Conservation (phyloP, 2,329 filamentous ascomycete genomes). For the Aspergillus floridensis region DNA sequence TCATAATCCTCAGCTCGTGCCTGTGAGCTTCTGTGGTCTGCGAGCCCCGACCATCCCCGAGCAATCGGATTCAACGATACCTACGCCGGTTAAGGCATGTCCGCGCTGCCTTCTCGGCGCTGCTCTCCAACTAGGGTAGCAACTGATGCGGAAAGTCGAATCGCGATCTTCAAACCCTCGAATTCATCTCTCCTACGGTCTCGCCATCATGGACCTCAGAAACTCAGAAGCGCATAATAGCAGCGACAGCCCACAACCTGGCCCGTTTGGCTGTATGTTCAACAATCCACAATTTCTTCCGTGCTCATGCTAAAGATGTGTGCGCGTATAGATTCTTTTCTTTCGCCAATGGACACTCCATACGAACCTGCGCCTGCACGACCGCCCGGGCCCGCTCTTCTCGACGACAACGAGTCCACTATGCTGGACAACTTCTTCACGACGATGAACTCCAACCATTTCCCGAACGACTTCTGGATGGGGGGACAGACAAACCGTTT, state of each 20-base stretch:
- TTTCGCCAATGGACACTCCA: constrained; percentile 34
- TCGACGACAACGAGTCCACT: constrained; percentile 58
- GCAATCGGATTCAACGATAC: background rate
- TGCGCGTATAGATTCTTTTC: constrained; percentile 31
- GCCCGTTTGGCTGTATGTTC: constrained; percentile 67
- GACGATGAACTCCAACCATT: constrained; percentile 40
- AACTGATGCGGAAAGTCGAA: constrained; percentile 13
- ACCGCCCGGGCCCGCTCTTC: constrained; percentile 62
- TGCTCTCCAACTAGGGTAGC: constrained; percentile 26
- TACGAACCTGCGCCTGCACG: constrained; percentile 58
- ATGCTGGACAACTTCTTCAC: constrained; percentile 52
- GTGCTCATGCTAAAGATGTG: constrained; percentile 8
- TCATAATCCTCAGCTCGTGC: background rate
- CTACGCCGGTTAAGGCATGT: constrained; percentile 29
- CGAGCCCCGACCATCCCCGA: background rate
- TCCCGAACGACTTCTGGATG: constrained; percentile 41
- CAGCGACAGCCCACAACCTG: constrained; percentile 53
- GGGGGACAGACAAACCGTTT: constrained; percentile 29
- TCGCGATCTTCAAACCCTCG: constrained; percentile 1
- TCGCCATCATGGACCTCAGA: constrained; percentile 34
- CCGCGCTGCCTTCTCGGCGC: constrained; percentile 19
- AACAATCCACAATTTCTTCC: constrained; percentile 7
- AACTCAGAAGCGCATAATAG: constrained; percentile 30
- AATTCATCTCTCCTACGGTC: constrained; percentile 1
- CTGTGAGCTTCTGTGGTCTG: background rate